Percentiles rank a stretch among this genome's conserved stretches.
Conservation (phyloP, 305 asterid genomes). For the Fraxinus ornus region DNA sequence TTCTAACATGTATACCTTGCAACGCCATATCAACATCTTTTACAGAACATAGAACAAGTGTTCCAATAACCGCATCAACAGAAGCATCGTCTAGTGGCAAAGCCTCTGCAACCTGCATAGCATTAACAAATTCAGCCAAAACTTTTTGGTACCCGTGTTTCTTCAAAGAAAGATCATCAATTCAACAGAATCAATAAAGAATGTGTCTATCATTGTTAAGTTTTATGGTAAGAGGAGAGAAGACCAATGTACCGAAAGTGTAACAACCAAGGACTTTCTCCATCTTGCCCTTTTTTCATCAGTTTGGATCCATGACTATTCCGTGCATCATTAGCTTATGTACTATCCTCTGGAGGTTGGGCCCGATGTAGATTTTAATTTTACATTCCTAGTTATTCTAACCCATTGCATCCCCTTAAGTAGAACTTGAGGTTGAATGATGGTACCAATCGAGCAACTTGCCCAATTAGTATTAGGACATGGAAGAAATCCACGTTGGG, state of each 20-base stretch:
- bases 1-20: slow-evolving; percentile 48
- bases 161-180: not conserved
- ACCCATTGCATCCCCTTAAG: not conserved
- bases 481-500: not conserved
- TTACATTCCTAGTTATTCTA: not conserved
- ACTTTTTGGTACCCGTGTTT: not conserved
- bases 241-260: not conserved
- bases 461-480: not conserved
- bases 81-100: slow-evolving; percentile 79
- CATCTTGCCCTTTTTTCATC: not conserved
- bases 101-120: slow-evolving; percentile 77
- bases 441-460: not conserved
- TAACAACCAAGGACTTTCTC: not conserved
- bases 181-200: not conserved
- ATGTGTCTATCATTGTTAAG: not conserved
- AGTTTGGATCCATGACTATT: not conserved
- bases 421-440: not conserved
- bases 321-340: not conserved
- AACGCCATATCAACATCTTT: slow-evolving; percentile 62
- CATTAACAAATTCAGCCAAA: slow-evolving; percentile 2
- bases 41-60: slow-evolving; percentile 87
- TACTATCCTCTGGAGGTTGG: not conserved
- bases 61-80: slow-evolving; percentile 83
- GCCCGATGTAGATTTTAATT: not conserved
- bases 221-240: not conserved